Evolutionary conservation across 1,284 basidiomycete species (phyloP), one percentile per base, ranked within the genome.

Genomic region (Stereum hirsutum): DNA sequence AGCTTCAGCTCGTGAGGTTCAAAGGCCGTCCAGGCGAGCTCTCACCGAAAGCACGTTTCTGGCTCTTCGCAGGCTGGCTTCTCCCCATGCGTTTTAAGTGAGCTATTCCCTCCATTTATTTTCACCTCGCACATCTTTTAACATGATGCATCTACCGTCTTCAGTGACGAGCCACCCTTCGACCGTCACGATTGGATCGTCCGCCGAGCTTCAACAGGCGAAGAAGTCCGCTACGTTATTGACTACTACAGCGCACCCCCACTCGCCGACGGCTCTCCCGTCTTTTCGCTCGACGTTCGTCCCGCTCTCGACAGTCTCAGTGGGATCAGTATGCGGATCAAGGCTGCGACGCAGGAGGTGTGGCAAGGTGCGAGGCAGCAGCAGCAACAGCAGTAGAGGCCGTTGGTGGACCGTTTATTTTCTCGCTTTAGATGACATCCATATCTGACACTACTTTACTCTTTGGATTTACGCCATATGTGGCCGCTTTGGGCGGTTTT

Each of bases 131-230:
- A 7, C 12, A 25, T 10, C 17, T 24, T 26, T 31, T 19, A 25
- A 36, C 21, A 4, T 38, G 21, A 14, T 38, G 35, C 21, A 48
- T 41, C 36, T 34, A 39, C 15, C 8, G n/a, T n/a, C n/a, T n/a
- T n/a, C 55, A 96, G 90, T 62, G 70, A 80, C 27, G 86, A 93
- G 56, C 88, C 91, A 5, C 95, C 96, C 1, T 99, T 99, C 57
- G 95, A 99, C 61, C 81, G 95, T n/a, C 96, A 99, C 61, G 95
- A 99, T 68, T 99, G 96, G 96, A 67, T 96, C 41, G 75, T 99
- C 46, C 82, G 85, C 28, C 80, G 94, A 40, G 77, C 78, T 27
- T 67, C 68, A 45, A 81, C 75, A 5, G 80, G 79, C 36, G 78
- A 83, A 57, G 81, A 87, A 60, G 82, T 91, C 39, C 87, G 91